Evolutionary conservation across 768 basidiomycete genomes (phyloP).

Genomic region (Lepiota venenata): DNA sequence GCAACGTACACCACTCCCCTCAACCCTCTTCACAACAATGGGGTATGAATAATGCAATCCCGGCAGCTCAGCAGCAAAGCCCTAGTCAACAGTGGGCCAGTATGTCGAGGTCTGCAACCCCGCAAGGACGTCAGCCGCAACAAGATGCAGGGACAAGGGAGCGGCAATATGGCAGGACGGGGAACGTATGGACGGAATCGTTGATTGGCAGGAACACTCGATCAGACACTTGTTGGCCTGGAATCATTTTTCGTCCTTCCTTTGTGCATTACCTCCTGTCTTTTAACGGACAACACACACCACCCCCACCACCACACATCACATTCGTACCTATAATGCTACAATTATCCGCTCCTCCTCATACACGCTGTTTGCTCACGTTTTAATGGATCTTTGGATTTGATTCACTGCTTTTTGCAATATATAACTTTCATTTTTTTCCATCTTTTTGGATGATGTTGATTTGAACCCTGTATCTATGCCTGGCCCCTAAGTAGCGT

Average conservation of each 20-base stretch:
- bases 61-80: not conserved
- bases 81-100: constrained; percentile 7
- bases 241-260: not conserved
- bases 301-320: not conserved
- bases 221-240: not conserved
- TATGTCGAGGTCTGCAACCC: not conserved
- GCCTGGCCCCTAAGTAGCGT: too few species aligned
- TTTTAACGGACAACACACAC: too few species aligned
- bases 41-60: not conserved
- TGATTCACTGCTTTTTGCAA: too few species aligned
- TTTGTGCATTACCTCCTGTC: constrained; percentile 5
- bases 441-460: too few species aligned
- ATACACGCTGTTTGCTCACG: not conserved
- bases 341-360: not conserved
- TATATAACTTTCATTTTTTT: too few species aligned
- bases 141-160: constrained; percentile 18
- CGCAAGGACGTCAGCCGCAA: not conserved
- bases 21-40: constrained; percentile 7
- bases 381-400: too few species aligned
- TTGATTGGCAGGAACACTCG: not conserved
- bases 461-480: too few species aligned
- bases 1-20: constrained; percentile 1
- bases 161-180: constrained; percentile 18
- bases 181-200: constrained; percentile 9
- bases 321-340: not conserved